Base-by-base conservation (phyloP, 768 basidiomycete genomes). In the Tulasnella sp. region DNA sequence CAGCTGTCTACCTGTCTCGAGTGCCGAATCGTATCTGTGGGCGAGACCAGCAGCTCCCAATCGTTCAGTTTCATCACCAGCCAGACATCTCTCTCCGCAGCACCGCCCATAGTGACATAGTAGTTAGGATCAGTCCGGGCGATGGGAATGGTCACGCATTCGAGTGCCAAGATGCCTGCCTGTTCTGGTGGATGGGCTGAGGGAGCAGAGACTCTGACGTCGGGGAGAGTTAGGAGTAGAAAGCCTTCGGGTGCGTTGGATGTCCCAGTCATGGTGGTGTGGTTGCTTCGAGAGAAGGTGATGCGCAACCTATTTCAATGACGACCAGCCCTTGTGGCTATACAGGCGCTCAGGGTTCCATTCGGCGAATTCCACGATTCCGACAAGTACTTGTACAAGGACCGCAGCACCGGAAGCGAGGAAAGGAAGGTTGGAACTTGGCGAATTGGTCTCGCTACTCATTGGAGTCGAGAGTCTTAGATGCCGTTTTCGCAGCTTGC, bases 21-120 rank as follows among this genome's bases (percentile, higher is more conserved):
- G 51, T 76, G 73, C 3, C 70, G 70, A 54, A 87, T 74, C 4
- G 72, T 58, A 19, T 76, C 72, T 3, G 74, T 69, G 1, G 86
- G 85, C 56, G 85, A 80, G 26, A 88, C 70, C 7, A 82, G 79
- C 23, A 76, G 72, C 65, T 88, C 85, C 45, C 79, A 74, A 2
- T 69, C 42, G 60, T 79, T 77, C 15, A 86, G 67, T 34, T 77
- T 76, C 47, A 87, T 67, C 21, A 88, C 80, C 55, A 88, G 80
- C 70, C 81, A 87, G 55, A 85, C 77, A 64, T 84, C 81, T 48
- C 77, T 75, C 30, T 80, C 76, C 7, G 71, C 68, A 32, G 67
- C 61, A 23, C 26, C 27, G 66, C 49, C 15, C 63, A 65, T 53
- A 69, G 70, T 19, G 66, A 66, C 15, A 63, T 63, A 1, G 67